A percentile compares a stretch with the other conserved stretches of the same genome.
phyloP scores from a whole-genome alignment of 2,329 filamentous ascomycete genomes.

The Colletotrichum phormii region DNA sequence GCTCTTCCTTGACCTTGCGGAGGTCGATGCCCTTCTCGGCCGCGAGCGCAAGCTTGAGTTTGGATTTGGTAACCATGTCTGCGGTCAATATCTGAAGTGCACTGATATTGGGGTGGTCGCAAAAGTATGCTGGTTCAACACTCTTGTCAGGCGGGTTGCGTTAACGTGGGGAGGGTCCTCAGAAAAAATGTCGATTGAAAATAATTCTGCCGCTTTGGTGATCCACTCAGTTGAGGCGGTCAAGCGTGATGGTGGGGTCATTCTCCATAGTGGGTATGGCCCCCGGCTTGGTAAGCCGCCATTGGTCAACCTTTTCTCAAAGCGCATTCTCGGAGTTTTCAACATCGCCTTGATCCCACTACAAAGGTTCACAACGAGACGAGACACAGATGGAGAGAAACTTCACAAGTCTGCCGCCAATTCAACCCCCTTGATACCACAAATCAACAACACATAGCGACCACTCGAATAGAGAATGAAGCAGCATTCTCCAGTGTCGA shows the following conservation, averaged over 20 bases:
- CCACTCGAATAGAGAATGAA: no score
- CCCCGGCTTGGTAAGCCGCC: not conserved
- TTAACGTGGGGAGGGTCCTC: conserved; percentile 15
- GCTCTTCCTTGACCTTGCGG: conserved; percentile 62
- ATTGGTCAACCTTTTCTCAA: not conserved
- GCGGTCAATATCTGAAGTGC: not conserved
- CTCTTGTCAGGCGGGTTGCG: conserved; percentile 7
- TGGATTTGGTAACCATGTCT: conserved; percentile 58
- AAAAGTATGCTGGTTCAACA: conserved; percentile 14
- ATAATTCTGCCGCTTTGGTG: conserved; percentile 34
- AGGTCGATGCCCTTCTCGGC: conserved; percentile 67
- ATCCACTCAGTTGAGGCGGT: conserved; percentile 8
- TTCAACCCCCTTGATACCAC: no score
- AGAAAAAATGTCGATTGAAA: conserved; percentile 23
- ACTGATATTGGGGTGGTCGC: conserved; percentile 1
- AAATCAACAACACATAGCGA: no score
- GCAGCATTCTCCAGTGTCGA: no score
- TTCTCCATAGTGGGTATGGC: not conserved
- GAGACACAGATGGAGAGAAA: no score
- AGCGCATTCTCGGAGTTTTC: not conserved
- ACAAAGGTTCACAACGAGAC: no score
- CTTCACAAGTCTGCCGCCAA: no score
- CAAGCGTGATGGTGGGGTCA: not conserved
- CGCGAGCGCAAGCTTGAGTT: conserved; percentile 65
- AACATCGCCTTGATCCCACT: not conserved